These are phyloP conservation scores for Lentinula detonsa DNA, from an alignment of 768 basidiomycete species.

Conservation along the genomic window DNA sequence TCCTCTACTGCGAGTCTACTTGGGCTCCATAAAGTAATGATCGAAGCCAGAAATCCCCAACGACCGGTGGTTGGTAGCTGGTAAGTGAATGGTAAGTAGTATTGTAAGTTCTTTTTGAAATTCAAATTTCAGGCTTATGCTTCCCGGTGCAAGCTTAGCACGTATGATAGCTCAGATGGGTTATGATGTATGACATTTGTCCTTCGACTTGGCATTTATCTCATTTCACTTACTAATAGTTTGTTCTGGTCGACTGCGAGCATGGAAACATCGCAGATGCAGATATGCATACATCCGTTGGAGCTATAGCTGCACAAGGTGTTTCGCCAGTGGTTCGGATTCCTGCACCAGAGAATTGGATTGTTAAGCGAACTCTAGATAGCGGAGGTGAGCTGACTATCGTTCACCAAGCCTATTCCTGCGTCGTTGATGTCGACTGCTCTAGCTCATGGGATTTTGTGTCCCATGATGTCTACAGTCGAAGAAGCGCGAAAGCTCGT, in stretches of 20 bases:
- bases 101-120: background rate
- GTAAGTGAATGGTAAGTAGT: background rate
- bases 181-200: slow-evolving; percentile 17
- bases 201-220: background rate
- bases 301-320: slow-evolving; percentile 32
- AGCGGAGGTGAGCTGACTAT: slow-evolving; percentile 37
- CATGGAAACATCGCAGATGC: slow-evolving; percentile 37
- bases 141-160: slow-evolving; percentile 35
- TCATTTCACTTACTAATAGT: slow-evolving; percentile 18
- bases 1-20: background rate
- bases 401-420: background rate
- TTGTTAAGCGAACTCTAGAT: slow-evolving; percentile 43
- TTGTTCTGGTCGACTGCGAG: slow-evolving; percentile 44
- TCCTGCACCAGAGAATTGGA: slow-evolving; percentile 40
- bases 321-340: slow-evolving; percentile 37
- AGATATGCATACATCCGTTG: slow-evolving; percentile 34
- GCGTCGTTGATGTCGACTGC: background rate
- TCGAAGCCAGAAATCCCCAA: slow-evolving; percentile 4
- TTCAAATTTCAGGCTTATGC: slow-evolving; percentile 35
- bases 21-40: slow-evolving; percentile 10
- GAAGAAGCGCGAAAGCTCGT: slow-evolving; percentile 33
- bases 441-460: slow-evolving; percentile 2
- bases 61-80: slow-evolving; percentile 10
- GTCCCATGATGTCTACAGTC: slow-evolving; percentile 25
- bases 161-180: slow-evolving; percentile 31